Percentiles rank a stretch among this genome's conserved stretches.
Evolutionary conservation across 1,139 yeast species (phyloP).

Genomic region (Candida sp.): DNA sequence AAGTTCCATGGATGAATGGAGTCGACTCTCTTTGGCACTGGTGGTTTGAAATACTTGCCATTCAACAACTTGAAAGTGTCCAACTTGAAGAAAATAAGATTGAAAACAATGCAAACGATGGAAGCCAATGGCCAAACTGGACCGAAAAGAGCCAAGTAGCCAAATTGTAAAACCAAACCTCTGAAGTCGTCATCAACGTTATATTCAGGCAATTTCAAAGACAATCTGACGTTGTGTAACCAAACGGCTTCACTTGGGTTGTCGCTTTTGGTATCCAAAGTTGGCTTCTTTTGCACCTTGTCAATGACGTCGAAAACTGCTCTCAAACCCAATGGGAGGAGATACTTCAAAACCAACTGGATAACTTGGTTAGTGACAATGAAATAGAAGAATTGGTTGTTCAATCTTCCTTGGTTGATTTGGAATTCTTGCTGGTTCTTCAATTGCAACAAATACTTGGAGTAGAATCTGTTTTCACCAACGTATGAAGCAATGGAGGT

Average conservation of each 20-base stretch:
- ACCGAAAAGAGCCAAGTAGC: slow-evolving; percentile 82
- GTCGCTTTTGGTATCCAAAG: slow-evolving; percentile 14
- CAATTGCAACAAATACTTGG: slow-evolving; percentile 44
- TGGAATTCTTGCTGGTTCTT: slow-evolving; percentile 52
- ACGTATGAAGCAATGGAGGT: slow-evolving; percentile 27
- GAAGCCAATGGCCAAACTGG: slow-evolving; percentile 95
- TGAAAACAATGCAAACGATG: slow-evolving; percentile 63
- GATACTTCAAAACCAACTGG: slow-evolving; percentile 62
- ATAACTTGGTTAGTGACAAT: slow-evolving; percentile 82
- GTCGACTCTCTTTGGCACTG: slow-evolving; percentile 70
- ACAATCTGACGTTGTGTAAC: slow-evolving; percentile 57
- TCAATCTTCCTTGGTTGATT: slow-evolving; percentile 70
- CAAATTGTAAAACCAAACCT: slow-evolving; percentile 78
- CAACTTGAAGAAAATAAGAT: slow-evolving; percentile 50
- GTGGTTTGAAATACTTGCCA: slow-evolving; percentile 62
- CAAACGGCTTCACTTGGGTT: slow-evolving; percentile 49
- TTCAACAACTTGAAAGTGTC: slow-evolving; percentile 52
- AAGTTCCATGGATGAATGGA: slow-evolving; percentile 80
- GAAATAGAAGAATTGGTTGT: slow-evolving; percentile 76
- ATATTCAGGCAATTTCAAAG: slow-evolving; percentile 61
- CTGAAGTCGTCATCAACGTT: slow-evolving; percentile 75
- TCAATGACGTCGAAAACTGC: slow-evolving; percentile 21
- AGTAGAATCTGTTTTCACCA: slow-evolving; percentile 34
- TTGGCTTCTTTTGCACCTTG: slow-evolving; percentile 18
- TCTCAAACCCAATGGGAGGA: slow-evolving; percentile 37